A percentile compares a stretch with the other conserved stretches of the same genome.
Conservation (phyloP, 441 rosid genomes). For the Capsella rubella region DNA sequence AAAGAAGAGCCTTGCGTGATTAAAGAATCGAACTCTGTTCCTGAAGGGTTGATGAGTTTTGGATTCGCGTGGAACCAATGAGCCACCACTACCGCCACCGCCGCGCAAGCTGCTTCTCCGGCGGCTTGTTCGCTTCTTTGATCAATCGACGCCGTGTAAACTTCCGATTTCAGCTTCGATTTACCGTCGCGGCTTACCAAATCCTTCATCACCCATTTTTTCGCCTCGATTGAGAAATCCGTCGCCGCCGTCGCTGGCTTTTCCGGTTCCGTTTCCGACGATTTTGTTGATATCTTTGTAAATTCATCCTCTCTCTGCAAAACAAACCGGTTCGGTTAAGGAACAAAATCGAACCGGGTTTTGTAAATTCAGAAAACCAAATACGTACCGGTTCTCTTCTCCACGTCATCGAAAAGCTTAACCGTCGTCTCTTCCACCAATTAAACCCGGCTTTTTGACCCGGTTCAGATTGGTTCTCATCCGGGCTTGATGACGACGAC, state of each 20-base stretch:
- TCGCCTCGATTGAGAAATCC: slow-evolving; percentile 14
- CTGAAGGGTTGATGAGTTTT: slow-evolving; percentile 49
- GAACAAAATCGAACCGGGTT: not conserved
- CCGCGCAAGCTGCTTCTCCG: slow-evolving; percentile 74
- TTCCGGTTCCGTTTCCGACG: slow-evolving; percentile 7
- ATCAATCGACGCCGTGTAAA: slow-evolving; percentile 71
- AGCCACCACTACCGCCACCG: slow-evolving; percentile 56
- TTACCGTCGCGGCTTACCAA: slow-evolving; percentile 38
- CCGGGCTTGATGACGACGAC: slow-evolving; percentile 16
- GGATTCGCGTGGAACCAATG: slow-evolving; percentile 63
- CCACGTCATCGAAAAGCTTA: slow-evolving; percentile 41
- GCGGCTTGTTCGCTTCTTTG: slow-evolving; percentile 65
- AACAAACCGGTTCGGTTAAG: slow-evolving; percentile 13
- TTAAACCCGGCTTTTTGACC: slow-evolving; percentile 39
- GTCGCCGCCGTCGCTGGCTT: not conserved
- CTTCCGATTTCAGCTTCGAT: slow-evolving; percentile 43
- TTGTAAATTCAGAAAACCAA: not conserved
- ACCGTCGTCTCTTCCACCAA: slow-evolving; percentile 49
- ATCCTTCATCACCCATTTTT: slow-evolving; percentile 39
- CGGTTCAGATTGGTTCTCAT: slow-evolving; percentile 37
- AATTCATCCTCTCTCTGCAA: slow-evolving; percentile 36
- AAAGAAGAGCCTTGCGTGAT: slow-evolving; percentile 60
- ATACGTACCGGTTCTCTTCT: slow-evolving; percentile 41
- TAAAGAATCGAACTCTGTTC: slow-evolving; percentile 57
- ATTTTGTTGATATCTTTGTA: slow-evolving; percentile 18